Evolutionary conservation across 2,329 filamentous ascomycete genomes (phyloP), one percentile per base, ranked within the genome.

Genomic region (Penicillium vulpinum): DNA sequence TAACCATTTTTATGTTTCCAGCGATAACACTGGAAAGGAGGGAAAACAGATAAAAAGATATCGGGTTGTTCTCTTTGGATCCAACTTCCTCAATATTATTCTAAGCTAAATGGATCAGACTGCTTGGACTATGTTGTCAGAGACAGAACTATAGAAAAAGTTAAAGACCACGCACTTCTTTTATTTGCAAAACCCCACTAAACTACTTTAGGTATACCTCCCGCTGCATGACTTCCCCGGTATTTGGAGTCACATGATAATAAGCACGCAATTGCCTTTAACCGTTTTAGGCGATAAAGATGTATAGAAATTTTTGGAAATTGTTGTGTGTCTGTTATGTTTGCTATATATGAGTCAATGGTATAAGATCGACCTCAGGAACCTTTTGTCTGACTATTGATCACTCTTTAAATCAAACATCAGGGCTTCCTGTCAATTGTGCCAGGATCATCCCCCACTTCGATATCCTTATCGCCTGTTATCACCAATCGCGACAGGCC

Each of bases 401-500:
- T 21, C 21, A 35, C n/a, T 35, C 15, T 13, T 45, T 2, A 44
- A 44, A 16, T 26, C 26, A n/a, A 35, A 26, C 3, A 8, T 28
- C 4, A 18, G 15, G 28, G 13, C 21, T 29, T 43, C 18, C 29
- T 35, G 38, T 40, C 47, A 41, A 22, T 26, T 28, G 38, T 8
- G 21, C 39, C 15, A 44, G 39, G 28, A 51, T 18, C 38, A 33
- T 45, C 39, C 28, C 39, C 49, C 49, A 44, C 49, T 45, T 33
- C 28, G 38, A 51, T 35, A 51, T 35, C 45, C 62, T 63, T 66
- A 66, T 67, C 63, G 56, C 54, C n/a, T 52, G 48, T 59, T 63
- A 64, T 62, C 60, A 53, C 62, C 62, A 61, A 66, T 64, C 57
- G 57, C 43, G 55, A 60, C 51, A 51, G 55, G 38, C 29, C 60